Percentiles rank a stretch among this genome's conserved stretches.
phyloP scores from a whole-genome alignment of 2,329 filamentous ascomycete genomes.

The Pestalotiopsis sp. region DNA sequence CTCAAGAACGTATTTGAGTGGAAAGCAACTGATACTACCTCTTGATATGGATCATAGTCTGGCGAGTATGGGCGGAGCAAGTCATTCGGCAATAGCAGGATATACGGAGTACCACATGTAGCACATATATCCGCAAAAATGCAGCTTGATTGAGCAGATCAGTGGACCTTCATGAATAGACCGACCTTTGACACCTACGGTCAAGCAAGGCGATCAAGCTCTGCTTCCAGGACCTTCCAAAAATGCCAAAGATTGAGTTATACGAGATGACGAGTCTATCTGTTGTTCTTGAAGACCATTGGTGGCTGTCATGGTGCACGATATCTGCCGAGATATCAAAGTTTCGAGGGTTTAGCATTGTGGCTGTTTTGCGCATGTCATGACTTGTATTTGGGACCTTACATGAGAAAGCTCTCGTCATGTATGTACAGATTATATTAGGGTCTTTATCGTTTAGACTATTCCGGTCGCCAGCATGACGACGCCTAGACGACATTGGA shows the following conservation, averaged over 20 bases:
- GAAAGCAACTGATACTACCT: conserved; percentile 11
- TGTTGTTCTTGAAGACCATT: too few relatives aligned
- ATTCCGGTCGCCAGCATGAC: background rate
- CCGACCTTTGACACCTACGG: background rate
- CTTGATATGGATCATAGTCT: background rate
- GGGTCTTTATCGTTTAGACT: background rate
- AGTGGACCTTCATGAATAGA: background rate
- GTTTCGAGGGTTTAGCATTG: background rate
- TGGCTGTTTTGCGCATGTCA: background rate
- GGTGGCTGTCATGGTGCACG: too few relatives aligned
- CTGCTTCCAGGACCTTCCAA: too few relatives aligned
- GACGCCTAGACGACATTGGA: background rate
- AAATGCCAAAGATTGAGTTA: too few relatives aligned
- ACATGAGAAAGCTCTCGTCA: background rate
- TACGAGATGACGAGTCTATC: too few relatives aligned
- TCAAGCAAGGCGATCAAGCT: too few relatives aligned
- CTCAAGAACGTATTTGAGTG: conserved; percentile 43
- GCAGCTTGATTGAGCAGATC: background rate
- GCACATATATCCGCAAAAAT: background rate
- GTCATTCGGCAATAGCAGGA: background rate
- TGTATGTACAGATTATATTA: background rate
- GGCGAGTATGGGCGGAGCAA: background rate
- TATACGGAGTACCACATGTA: background rate
- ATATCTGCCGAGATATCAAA: background rate
- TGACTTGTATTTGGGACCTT: background rate